Base-by-base conservation (phyloP, 1,139 yeast genomes). In the Geotrichum candidum region DNA sequence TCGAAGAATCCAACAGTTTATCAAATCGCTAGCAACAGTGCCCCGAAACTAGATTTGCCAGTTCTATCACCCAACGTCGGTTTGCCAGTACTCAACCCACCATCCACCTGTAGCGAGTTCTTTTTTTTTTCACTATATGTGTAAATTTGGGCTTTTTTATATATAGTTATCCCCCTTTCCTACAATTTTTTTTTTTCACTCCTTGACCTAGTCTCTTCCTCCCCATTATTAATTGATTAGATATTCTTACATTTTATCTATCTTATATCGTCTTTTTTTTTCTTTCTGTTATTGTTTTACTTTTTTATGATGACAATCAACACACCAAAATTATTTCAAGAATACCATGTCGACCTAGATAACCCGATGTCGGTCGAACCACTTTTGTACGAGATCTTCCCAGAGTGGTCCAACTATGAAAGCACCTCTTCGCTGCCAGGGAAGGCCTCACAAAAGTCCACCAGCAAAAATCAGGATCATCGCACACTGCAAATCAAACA, bases 401-500 rank as follows among this genome's bases (percentile, higher is more conserved):
- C 54, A 27, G 54, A 51, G 25, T 51, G 54, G 54, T 6, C 31
- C 38, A 15, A 13, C 54, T 9, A 15, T 15, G 18, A 18, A 18
- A 18, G 18, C 18, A 41, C 22, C n/a, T 0, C 15, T 15, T 4
- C 22, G 7, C 2, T n/a, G 15, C 15, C 46, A 6, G 15, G 15
- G n/a, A 6, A 11, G 41, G n/a, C n/a, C n/a, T 41, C 46, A 41
- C 46, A 41, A 6, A 6, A 2, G 13, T 15, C 46, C n/a, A n/a
- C 46, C 18, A 15, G 22, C 22, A 41, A 41, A 6, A 6, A 41
- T 41, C 46, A 41, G 7, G 46, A 41, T 15, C 18, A 13, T 15
- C 2, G 18, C 1, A 1, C 46, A 15, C 46, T 41, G 6, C 46
- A 15, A n/a, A 18, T 53, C 55, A 15, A 11, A 4, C 77, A 76